Evolutionary conservation across 768 basidiomycete species (phyloP).

Genomic region (Rhodotorula toruloides): DNA sequence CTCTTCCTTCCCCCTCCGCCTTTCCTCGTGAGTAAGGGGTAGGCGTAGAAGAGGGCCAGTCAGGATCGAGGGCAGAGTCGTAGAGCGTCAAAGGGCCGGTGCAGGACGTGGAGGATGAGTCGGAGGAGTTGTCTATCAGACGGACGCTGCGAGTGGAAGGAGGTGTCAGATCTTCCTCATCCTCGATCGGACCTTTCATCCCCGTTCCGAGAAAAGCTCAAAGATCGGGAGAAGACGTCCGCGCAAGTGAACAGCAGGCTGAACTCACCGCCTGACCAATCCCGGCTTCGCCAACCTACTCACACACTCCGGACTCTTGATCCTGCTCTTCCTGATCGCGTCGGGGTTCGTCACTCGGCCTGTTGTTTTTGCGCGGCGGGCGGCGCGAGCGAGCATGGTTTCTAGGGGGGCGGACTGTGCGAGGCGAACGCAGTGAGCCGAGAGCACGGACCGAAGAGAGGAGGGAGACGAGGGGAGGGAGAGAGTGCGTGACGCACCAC

Average conservation of each 20-base stretch:
- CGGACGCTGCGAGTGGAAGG: slow-evolving; percentile 33
- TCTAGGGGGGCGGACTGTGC: slow-evolving; percentile 38
- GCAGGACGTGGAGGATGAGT: slow-evolving; percentile 7
- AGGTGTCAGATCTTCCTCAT: background rate
- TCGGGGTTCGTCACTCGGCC: slow-evolving; percentile 37
- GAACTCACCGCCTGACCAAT: slow-evolving; percentile 24
- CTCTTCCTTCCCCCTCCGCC: background rate
- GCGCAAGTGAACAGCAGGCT: too few species aligned
- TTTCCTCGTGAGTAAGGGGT: background rate
- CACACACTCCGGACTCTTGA: slow-evolving; percentile 32
- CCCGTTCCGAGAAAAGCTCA: too few species aligned
- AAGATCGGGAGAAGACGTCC: background rate
- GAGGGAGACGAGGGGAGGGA: too few species aligned
- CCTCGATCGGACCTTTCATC: background rate
- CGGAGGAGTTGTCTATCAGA: slow-evolving; percentile 42
- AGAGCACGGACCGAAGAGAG: background rate
- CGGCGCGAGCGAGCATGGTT: slow-evolving; percentile 41
- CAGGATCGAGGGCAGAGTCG: slow-evolving; percentile 42
- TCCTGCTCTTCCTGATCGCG: slow-evolving; percentile 30
- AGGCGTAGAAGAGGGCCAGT: slow-evolving; percentile 25
- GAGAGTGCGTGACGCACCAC: slow-evolving; percentile 28
- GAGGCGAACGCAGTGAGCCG: background rate
- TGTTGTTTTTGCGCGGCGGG: slow-evolving; percentile 39
- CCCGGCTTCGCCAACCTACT: slow-evolving; percentile 22
- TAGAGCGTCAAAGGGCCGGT: slow-evolving; percentile 37